Base-by-base conservation (phyloP, 345 rosid species). In the Hevea brasiliensis region DNA sequence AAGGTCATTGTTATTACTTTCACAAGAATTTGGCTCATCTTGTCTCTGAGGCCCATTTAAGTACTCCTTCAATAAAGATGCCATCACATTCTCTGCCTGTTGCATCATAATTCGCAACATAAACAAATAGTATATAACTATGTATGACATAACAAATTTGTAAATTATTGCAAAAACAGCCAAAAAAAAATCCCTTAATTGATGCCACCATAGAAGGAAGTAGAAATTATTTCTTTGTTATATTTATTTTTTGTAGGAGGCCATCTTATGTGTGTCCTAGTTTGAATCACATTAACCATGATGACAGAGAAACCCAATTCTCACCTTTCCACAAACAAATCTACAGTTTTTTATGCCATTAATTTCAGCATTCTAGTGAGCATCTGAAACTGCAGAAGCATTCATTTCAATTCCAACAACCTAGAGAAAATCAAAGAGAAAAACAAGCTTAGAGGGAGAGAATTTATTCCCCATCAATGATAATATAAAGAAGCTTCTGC, bases 381-480 rank as follows among this genome's bases (percentile, higher is more conserved):
- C 99, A 87, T 95, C 98, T 73, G 84, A 85, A 70, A 95, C 97
- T 21, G 99, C 98, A 56, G 99, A 95, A 64, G 94, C 93, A 79
- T 95, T 95, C 97, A 92, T 89, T 86, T 95, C 99, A 81, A 92
- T 87, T 73, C 99, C 99, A 41, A 95, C 82, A 65, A 92, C 97
- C 99, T 90, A 85, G 70, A 76, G 73, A 68, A n/a, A 75, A 20
- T 66, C 26, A 59, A 58, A 35, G 51, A 59, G 23, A 45, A 10
- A 69, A 61, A 63, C 45, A 70, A 41, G 18, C 29, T 73, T 71
- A 77, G 64, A 71, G 47, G 21, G 64, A 20, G 17, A 21, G 20
- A 37, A 45, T 73, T 26, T 21, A 55, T 50, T 55, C 48, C 14
- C 41, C 1, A 51, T 45, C 21, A 65, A 37, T 68, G 61, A 68